These are phyloP conservation scores for Arthrocladium fulminans DNA, from an alignment of 2,329 filamentous ascomycete genomes.

Conservation along the genomic window DNA sequence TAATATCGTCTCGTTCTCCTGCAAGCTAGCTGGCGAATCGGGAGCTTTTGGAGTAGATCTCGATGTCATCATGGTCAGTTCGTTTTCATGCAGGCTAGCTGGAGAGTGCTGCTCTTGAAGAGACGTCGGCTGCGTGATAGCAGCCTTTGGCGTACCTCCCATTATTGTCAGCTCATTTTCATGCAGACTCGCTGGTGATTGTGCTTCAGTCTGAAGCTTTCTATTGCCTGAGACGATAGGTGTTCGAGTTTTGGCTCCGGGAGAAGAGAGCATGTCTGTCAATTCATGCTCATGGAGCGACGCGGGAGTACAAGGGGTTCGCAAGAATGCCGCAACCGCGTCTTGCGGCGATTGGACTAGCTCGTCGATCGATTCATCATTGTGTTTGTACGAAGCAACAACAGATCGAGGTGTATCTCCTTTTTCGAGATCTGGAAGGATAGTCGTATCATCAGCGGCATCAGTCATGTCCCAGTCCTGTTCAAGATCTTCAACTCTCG, in stretches of 20 bases:
- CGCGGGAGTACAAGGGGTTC: constrained; percentile 4
- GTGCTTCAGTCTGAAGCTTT: neutral
- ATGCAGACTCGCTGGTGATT: neutral
- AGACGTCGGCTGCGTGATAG: neutral
- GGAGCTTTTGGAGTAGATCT: neutral
- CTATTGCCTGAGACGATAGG: neutral
- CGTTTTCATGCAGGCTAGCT: constrained; percentile 33
- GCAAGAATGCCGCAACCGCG: constrained; percentile 3
- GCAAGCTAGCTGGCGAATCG: neutral
- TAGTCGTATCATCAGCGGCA: neutral
- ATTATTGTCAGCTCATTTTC: neutral
- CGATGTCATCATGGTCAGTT: neutral
- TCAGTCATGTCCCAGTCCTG: constrained; percentile 7
- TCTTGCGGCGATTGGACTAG: neutral
- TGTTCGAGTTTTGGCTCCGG: neutral
- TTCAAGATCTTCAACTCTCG: constrained; percentile 18
- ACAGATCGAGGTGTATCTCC: neutral
- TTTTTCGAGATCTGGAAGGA: neutral
- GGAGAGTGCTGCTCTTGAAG: neutral
- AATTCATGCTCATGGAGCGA: neutral
- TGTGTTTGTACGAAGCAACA: neutral
- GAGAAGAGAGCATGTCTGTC: constrained; percentile 2
- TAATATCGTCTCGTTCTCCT: neutral
- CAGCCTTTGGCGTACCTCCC: neutral
- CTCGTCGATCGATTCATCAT: constrained; percentile 2